Percentiles rank a stretch among this genome's conserved stretches.
phyloP scores from a whole-genome alignment of 1,139 yeast genomes.

The Pichia cactophila region DNA sequence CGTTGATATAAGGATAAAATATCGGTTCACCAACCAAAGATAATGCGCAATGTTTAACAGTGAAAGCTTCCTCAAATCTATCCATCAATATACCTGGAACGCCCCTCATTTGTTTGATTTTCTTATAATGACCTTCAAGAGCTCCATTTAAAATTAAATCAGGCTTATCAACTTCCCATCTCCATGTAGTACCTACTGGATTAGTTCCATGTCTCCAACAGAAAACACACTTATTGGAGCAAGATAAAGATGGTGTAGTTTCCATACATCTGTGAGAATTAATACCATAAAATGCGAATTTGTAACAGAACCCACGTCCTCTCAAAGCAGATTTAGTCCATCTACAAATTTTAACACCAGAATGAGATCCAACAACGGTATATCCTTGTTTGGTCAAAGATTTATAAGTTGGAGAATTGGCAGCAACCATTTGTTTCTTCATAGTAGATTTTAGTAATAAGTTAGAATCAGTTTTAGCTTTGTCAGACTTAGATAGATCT shows the following conservation, averaged over 20 bases:
- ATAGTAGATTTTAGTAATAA: slow-evolving; percentile 18
- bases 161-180: slow-evolving; percentile 93
- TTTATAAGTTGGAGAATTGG: slow-evolving; percentile 81
- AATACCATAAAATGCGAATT: slow-evolving; percentile 86
- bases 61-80: slow-evolving; percentile 83
- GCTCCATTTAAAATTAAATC: slow-evolving; percentile 81
- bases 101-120: slow-evolving; percentile 90
- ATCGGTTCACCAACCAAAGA: slow-evolving; percentile 94
- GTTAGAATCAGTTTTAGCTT: slow-evolving; percentile 6
- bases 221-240: slow-evolving; percentile 92
- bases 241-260: slow-evolving; percentile 86
- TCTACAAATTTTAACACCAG: slow-evolving; percentile 91
- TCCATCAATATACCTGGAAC: slow-evolving; percentile 92
- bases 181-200: slow-evolving; percentile 94
- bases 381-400: slow-evolving; percentile 90
- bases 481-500: slow-evolving; percentile 42
- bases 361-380: slow-evolving; percentile 87
- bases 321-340: slow-evolving; percentile 95
- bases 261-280: slow-evolving; percentile 92
- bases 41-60: slow-evolving; percentile 83
- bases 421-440: slow-evolving; percentile 80
- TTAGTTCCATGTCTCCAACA: slow-evolving; percentile 98
- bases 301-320: slow-evolving; percentile 92
- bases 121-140: slow-evolving; percentile 78
- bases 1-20: slow-evolving; percentile 84